A percentile compares a stretch with the other conserved stretches of the same genome.
These are phyloP conservation scores for Colletotrichum musae DNA, from an alignment of 2,329 filamentous ascomycete species.

Conservation along the genomic window DNA sequence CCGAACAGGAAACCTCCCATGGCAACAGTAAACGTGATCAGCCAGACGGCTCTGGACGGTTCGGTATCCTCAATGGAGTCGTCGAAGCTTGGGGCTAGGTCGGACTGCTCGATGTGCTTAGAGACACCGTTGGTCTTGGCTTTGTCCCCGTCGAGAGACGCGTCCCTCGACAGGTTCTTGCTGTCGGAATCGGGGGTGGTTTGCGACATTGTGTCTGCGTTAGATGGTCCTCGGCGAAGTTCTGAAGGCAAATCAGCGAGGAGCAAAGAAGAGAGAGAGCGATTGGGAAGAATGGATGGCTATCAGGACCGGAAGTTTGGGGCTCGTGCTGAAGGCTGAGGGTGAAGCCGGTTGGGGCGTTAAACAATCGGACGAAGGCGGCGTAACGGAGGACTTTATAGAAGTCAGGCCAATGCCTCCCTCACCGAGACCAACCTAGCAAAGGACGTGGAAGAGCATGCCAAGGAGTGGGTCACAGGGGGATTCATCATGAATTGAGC, in stretches of 20 bases:
- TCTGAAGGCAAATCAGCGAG: fast-evolving
- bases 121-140: slow-evolving; percentile 12
- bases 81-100: slow-evolving; percentile 43
- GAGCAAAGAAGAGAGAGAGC: not conserved
- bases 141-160: slow-evolving; percentile 23
- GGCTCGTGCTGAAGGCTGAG: not conserved
- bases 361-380: slow-evolving; percentile 19
- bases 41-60: slow-evolving; percentile 46
- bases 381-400: slow-evolving; percentile 12
- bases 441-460: not conserved
- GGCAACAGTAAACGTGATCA: slow-evolving; percentile 47
- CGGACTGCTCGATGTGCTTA: slow-evolving; percentile 43
- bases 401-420: slow-evolving; percentile 15
- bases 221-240: not conserved
- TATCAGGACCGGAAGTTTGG: not conserved
- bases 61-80: slow-evolving; percentile 47
- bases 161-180: slow-evolving; percentile 16
- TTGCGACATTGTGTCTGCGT: slow-evolving; percentile 15
- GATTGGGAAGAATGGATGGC: not conserved
- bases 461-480: slow-evolving; percentile 20
- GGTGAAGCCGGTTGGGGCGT: not conserved
- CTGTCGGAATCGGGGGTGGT: slow-evolving; percentile 13
- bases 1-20: slow-evolving; percentile 48
- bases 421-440: not conserved
- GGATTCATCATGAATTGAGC: slow-evolving; percentile 3